Conservation (phyloP, 1,284 basidiomycete species). For the Phylloboletellus chloephorus region DNA sequence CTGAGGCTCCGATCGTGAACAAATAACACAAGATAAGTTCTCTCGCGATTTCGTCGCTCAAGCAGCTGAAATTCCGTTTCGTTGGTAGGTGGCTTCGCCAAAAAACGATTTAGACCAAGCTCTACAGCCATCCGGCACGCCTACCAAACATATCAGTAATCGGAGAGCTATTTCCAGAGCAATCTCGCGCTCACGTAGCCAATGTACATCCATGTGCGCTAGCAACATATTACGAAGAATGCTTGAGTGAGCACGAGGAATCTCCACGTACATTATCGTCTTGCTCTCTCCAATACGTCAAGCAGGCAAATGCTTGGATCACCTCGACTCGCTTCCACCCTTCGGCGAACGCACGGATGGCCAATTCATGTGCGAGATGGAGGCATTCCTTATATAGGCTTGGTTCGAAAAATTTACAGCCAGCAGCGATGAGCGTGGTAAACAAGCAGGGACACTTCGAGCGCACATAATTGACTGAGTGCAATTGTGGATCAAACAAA, state of each 20-base stretch:
- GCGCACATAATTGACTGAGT: constrained; percentile 70
- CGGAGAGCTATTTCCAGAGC: neutral
- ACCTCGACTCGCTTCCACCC: constrained; percentile 74
- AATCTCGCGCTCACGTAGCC: constrained; percentile 55
- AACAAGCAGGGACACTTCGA: constrained; percentile 73
- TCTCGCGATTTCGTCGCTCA: constrained; percentile 75
- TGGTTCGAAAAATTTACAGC: constrained; percentile 78
- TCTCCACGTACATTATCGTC: constrained; percentile 59
- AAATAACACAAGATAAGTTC: constrained; percentile 77
- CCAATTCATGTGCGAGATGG: constrained; percentile 64
- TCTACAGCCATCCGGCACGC: constrained; percentile 84
- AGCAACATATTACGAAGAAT: constrained; percentile 20
- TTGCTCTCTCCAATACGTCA: constrained; percentile 84
- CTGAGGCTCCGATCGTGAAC: constrained; percentile 78
- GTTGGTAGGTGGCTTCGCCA: constrained; percentile 44
- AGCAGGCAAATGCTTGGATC: constrained; percentile 76
- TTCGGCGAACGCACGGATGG: constrained; percentile 71
- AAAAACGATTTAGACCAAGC: constrained; percentile 66
- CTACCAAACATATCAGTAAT: constrained; percentile 33
- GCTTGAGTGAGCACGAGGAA: constrained; percentile 9
- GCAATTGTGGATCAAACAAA: constrained; percentile 73
- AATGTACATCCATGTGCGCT: constrained; percentile 81
- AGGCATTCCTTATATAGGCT: constrained; percentile 62
- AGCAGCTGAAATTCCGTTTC: constrained; percentile 60
- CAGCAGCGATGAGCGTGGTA: constrained; percentile 75